phyloP scores from a whole-genome alignment of 345 rosid species.

The Euphorbia lathyris region DNA sequence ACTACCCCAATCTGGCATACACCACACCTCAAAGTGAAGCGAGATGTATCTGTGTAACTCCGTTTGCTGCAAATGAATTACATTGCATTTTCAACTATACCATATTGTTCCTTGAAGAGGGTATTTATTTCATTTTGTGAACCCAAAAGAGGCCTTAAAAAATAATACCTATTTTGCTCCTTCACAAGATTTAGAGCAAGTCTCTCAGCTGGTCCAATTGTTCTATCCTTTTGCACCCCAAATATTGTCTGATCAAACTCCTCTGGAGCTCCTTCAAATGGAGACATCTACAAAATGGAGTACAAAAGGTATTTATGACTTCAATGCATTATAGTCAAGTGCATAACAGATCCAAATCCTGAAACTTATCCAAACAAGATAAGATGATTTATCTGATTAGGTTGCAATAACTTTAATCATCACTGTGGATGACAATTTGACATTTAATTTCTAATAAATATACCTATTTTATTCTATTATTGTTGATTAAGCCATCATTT shows the following conservation, averaged over 20 bases:
- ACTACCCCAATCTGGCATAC: slow-evolving; percentile 87
- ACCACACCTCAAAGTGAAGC: slow-evolving; percentile 90
- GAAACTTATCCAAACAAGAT: not conserved
- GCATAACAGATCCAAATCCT: not conserved
- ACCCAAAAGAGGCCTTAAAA: not conserved
- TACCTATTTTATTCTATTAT: not conserved
- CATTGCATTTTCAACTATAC: not conserved
- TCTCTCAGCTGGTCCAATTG: slow-evolving; percentile 56
- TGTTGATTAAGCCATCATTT: not conserved
- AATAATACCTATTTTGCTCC: slow-evolving; percentile 75
- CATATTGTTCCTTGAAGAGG: not conserved
- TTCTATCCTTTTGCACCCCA: slow-evolving; percentile 49
- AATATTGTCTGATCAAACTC: slow-evolving; percentile 93
- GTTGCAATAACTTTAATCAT: not conserved
- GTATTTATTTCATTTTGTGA: not conserved
- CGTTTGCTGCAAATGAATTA: slow-evolving; percentile 50
- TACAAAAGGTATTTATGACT: slow-evolving; percentile 1
- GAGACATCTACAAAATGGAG: slow-evolving; percentile 53
- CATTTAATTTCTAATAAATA: not conserved
- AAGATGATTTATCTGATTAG: not conserved
- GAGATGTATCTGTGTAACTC: slow-evolving; percentile 74
- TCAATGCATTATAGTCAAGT: not conserved
- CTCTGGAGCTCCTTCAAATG: slow-evolving; percentile 76
- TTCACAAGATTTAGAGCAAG: slow-evolving; percentile 55
- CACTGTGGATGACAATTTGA: not conserved